These are phyloP conservation scores for Durusdinium trenchii DNA, from an alignment of 73 alveolate species.

Conservation along the genomic window DNA sequence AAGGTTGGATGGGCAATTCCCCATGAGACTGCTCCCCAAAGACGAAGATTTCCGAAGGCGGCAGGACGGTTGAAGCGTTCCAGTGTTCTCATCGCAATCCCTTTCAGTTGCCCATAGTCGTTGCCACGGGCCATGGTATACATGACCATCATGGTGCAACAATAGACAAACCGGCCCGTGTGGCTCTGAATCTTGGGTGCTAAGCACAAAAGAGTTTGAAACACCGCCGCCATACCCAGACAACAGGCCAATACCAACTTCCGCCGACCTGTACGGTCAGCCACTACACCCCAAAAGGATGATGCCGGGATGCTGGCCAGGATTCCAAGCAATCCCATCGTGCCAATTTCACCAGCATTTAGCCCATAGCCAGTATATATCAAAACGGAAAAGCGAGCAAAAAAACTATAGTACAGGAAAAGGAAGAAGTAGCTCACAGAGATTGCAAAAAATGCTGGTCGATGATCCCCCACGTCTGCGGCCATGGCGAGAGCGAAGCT, in stretches of 20 bases:
- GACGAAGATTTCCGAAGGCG: conserved; percentile 47
- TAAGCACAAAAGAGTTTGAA: conserved; percentile 74
- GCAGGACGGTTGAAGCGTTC: conserved; percentile 56
- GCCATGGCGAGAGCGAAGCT: background rate
- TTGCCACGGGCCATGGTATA: conserved; percentile 88
- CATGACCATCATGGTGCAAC: conserved; percentile 47
- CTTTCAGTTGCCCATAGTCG: conserved; percentile 81
- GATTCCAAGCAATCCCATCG: conserved; percentile 75
- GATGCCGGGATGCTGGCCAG: conserved; percentile 93
- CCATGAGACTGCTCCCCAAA: conserved; percentile 91
- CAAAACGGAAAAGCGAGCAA: conserved; percentile 64
- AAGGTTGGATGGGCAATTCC: conserved; percentile 88
- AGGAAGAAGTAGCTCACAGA: conserved; percentile 70
- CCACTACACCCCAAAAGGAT: conserved; percentile 85
- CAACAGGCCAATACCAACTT: conserved; percentile 84
- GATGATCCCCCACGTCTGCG: conserved; percentile 22
- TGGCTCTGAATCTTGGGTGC: conserved; percentile 37
- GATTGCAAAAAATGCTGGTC: conserved; percentile 71
- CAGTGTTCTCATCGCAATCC: conserved; percentile 83
- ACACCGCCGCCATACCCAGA: conserved; percentile 41
- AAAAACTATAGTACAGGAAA: conserved; percentile 79
- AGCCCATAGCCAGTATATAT: conserved; percentile 71
- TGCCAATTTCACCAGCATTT: conserved; percentile 66
- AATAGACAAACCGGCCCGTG: conserved; percentile 6
- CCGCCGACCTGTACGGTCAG: conserved; percentile 85